Base-by-base conservation (phyloP, 495 filamentous ascomycete genomes). In the Penicillium chermesinum region DNA sequence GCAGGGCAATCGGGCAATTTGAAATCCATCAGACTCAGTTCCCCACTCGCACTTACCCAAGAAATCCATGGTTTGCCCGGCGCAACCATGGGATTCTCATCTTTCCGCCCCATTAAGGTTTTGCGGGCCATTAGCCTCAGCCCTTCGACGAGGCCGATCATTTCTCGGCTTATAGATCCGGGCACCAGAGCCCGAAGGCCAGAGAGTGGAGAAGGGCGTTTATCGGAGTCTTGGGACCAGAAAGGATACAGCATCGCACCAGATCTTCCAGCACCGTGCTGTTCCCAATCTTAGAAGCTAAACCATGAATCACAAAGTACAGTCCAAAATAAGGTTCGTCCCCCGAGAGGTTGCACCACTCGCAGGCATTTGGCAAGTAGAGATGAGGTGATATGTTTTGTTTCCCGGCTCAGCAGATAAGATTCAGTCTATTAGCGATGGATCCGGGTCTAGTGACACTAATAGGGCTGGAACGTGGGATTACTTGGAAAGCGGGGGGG, bases 321-420 rank as follows among this genome's bases (percentile, higher is more conserved):
- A n/a, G n/a, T n/a, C n/a, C n/a, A n/a, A n/a, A n/a, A 16, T 18
- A 16, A 16, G 38, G 17, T 7, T 41, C 37, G 38, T 48, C 37
- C 37, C 46, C 46, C 46, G 47, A 43, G 14, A 33, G 41, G 41
- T 51, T 51, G 35, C 41, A 40, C 16, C 38, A n/a, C n/a, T n/a
- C 38, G 20, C 17, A 39, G 19, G 15, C 8, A 40, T 15, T n/a
- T n/a, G n/a, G n/a, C n/a, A n/a, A 40, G 15, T 18, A 38, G 36
- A 38, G 36, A 40, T 42, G 13, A 32, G 16, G 20, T 43, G 13
- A 43, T 30, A 19, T 41, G 19, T 2, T 27, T 43, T 27, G 12
- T 44, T 44, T 35, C 14, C 8, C 14, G 18, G 18, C 2, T 36
- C 4, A 5, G 5, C 5, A 10, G 10, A 30, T 30, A 30, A 30